Conservation (phyloP, 805 yeast species). For the Cyberlindnera xylosilytica region DNA sequence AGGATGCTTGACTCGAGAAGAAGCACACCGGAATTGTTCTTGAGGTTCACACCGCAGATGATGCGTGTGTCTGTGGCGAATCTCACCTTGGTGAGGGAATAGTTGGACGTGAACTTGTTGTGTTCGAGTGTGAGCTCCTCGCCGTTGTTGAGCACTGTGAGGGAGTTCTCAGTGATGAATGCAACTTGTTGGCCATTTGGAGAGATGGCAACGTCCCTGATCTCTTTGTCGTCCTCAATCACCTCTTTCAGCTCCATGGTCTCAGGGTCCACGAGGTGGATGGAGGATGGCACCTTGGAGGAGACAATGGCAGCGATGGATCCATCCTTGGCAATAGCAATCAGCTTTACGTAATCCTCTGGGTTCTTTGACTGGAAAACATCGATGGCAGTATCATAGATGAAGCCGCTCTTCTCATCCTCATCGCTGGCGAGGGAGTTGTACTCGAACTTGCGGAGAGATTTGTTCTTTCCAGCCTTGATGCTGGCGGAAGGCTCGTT, state of each 20-base stretch:
- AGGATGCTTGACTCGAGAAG: conserved; percentile 28
- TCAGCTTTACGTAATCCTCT: conserved; percentile 58
- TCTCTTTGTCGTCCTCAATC: conserved; percentile 45
- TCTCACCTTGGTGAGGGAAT: conserved; percentile 39
- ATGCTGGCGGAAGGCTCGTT: conserved; percentile 64
- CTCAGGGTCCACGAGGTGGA: conserved; percentile 55
- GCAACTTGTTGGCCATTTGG: conserved; percentile 65
- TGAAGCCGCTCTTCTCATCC: conserved; percentile 40
- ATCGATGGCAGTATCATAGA: conserved; percentile 61
- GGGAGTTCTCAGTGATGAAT: conserved; percentile 53
- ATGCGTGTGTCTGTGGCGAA: conserved; percentile 35
- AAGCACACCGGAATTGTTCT: conserved; percentile 39
- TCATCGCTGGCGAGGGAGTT: conserved; percentile 2
- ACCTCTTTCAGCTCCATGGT: conserved; percentile 51
- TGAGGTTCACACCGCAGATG: conserved; percentile 43
- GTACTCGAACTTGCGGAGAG: conserved; percentile 57
- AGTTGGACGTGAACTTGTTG: conserved; percentile 22
- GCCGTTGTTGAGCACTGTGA: conserved; percentile 27
- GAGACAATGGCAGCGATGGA: conserved; percentile 66
- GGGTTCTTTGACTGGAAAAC: conserved; percentile 42
- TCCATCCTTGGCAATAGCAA: conserved; percentile 57
- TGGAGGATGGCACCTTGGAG: conserved; percentile 55
- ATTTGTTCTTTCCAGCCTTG: conserved; percentile 61
- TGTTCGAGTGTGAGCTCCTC: conserved; percentile 14
- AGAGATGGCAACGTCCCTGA: conserved; percentile 64